Conservation (phyloP, 352 stramenopile species). For the Thalassiosira livingstoniorum region DNA sequence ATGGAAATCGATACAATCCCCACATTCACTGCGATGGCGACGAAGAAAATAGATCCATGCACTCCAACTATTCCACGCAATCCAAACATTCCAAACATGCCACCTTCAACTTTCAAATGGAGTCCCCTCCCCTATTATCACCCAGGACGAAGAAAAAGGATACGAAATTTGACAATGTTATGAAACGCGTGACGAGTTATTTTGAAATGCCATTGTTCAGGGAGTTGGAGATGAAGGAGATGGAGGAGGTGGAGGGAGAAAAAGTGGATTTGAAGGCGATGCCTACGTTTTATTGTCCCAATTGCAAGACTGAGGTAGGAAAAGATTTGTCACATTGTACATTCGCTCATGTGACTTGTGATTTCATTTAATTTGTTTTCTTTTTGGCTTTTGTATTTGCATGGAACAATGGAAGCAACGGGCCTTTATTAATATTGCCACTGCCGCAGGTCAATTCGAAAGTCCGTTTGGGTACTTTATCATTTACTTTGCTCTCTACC, state of each 20-base stretch:
- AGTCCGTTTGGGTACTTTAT: slow-evolving; percentile 74
- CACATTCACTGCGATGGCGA: not conserved
- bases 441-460: slow-evolving; percentile 71
- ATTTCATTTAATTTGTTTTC: too few relatives aligned
- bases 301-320: slow-evolving; percentile 77
- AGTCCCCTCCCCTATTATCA: too few relatives aligned
- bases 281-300: slow-evolving; percentile 80
- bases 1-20: too few relatives aligned
- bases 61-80: slow-evolving; percentile 21
- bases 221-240: slow-evolving; percentile 18
- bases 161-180: slow-evolving; percentile 52
- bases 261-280: not conserved
- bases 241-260: slow-evolving; percentile 26
- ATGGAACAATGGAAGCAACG: slow-evolving; percentile 59
- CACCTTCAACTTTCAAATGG: too few relatives aligned
- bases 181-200: slow-evolving; percentile 41
- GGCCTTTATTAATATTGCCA: slow-evolving; percentile 80
- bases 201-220: slow-evolving; percentile 41
- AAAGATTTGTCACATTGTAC: too few relatives aligned
- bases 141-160: slow-evolving; percentile 6
- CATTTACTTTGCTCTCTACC: slow-evolving; percentile 81
- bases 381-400: not conserved
- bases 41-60: slow-evolving; percentile 7
- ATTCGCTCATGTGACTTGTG: too few relatives aligned
- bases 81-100: slow-evolving; percentile 16